Evolutionary conservation across 805 yeast species (phyloP), one percentile per base, ranked within the genome.

Genomic region (Ogataea polymorpha): DNA sequence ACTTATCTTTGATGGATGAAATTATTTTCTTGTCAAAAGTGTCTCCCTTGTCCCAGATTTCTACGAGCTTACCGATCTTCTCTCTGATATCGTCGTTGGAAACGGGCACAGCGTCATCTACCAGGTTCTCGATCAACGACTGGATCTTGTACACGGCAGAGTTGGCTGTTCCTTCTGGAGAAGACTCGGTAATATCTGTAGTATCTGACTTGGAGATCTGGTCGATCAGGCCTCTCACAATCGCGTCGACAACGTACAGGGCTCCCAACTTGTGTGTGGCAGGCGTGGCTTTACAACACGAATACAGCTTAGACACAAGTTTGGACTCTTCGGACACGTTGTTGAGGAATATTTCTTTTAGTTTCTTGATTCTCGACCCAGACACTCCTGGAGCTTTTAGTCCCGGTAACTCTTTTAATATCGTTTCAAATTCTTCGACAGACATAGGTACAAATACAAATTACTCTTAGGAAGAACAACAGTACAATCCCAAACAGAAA

Each of bases 331-430:
- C 59, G 33, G 46, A 45, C 28, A 84, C 83, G 62, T 88, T 77
- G 50, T 75, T 75, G 46, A 82, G 71, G 42, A 96, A 95, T 47
- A 86, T 62, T 42, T 86, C 84, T 33, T 91, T 86, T 59, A 90
- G 70, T 57, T 81, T 81, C 63, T 86, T 86, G 65, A 91, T 93
- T 68, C 96, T 88, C 41, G 96, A 80, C 32, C 98, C 98, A 21
- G 97, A 89, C 39, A 91, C 93, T 46, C 99, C 98, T 11, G 91
- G 91, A 12, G 96, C 78, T 64, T 82, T 83, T 54, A 84, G 66
- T 5, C 75, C 70, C 21, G 75, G 68, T 39, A 77, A 59, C 56
- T 76, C 80, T 49, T 68, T 70, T 44, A 75, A 62, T 23, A 69
- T 67, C 35, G 63, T 48, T 48, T 73, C 77, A 53, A 77, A 75